Base-by-base conservation (phyloP, 2,329 filamentous ascomycete species). In the Emergomyces orientalis region DNA sequence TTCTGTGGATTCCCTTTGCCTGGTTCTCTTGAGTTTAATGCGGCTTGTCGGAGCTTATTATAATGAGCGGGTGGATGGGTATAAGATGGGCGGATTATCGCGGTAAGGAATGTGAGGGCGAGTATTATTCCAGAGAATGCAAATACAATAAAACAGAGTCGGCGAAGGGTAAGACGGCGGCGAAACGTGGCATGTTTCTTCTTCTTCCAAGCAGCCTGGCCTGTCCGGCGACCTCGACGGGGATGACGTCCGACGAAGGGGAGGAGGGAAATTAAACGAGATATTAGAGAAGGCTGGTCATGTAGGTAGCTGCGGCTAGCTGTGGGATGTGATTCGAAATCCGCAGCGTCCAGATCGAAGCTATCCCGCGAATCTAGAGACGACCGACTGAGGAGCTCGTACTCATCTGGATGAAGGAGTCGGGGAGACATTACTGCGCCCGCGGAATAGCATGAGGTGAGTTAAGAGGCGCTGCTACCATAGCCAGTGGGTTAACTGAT, bases 1-100 rank as follows among this genome's bases (percentile, higher is more conserved):
- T 83, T 78, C 61, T 78, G 73, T 1, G 77, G 69, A 65, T 86
- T 86, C 8, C 78, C 82, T 56, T 81, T 70, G 3, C 78, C 79
- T 5, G 72, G 65, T 6, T 67, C 62, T 27, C 71, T 66, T 27
- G 74, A 77, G 34, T 68, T 68, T 30, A 69, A 62, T 3, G 73
- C 70, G 9, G 69, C 66, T 37, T 71, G 64, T 60, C 71, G 72
- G 19, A 79, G 71, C 4, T 68, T 72, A 49, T 74, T 63, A 67
- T 86, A 86, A 69, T 84, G 82, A 9, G 76, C 66, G 6, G 84
- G 84, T 19, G 76, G 78, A 63, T 77, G 73, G 2, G 82, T 83
- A 70, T 86, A 86, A 3, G 82, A 84, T 8, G 84, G 83, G 56
- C 79, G 76, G 68, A 85, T 78, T 25, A 81, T 71, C 54, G 76